Evolutionary conservation across 768 basidiomycete genomes (phyloP), one percentile per base, ranked within the genome.

Genomic region (Gloeostereum incarnatum): DNA sequence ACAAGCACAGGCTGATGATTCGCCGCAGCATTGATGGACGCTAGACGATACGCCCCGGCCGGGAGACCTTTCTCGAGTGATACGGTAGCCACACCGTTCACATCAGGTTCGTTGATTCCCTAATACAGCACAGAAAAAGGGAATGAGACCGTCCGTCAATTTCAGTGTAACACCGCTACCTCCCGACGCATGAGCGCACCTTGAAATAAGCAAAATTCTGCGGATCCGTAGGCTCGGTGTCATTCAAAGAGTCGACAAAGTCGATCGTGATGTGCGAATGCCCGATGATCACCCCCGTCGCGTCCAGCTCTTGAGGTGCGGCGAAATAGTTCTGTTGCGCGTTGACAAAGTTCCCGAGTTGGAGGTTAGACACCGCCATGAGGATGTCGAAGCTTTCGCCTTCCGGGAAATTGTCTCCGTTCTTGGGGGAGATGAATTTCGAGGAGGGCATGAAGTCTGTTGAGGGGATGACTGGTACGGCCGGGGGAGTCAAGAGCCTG

Each of bases 241-340:
- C 37, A 14, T 51, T 52, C 34, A 63, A 45, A 16, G 53, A 53
- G 33, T 46, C 36, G 39, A 67, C 52, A 37, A 38, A 40, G 43
- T 72, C 62, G 48, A 73, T 55, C 43, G 65, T 65, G 48, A 71
- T 57, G 48, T 75, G 72, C 10, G 61, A 63, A 49, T 66, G 63
- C 2, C 65, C 69, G 27, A 62, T 49, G 42, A 73, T 61, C 40
- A 63, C 55, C 21, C 70, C 70, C 25, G 61, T 46, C 2, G 21
- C 43, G 41, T 71, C 61, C 21, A 68, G 44, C 33, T 65, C 58
- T 48, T 69, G 67, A n/a, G 66, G 72, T 2, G 64, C 72, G 19
- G 60, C 54, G 39, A 66, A 70, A 53, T 62, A 67, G 45, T 57
- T 64, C 29, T 49, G 39, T 35, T 63, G 47, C 4, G 65, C 60